phyloP scores from a whole-genome alignment of 2,329 filamentous ascomycete species.

The Onygenales sp. region DNA sequence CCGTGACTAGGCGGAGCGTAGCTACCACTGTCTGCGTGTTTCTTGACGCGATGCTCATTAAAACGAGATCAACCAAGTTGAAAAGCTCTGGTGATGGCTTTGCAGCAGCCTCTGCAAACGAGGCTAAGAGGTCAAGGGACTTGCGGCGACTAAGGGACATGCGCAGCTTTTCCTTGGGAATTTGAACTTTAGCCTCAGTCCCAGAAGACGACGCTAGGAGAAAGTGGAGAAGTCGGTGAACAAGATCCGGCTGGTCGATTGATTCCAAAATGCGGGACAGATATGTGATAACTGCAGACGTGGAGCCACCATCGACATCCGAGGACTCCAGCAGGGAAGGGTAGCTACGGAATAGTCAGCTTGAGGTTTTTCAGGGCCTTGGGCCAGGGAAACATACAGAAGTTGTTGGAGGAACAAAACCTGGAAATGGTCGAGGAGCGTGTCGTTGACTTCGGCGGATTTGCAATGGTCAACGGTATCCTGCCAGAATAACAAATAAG shows the following conservation, averaged over 20 bases:
- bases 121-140: conserved; percentile 76
- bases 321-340: conserved; percentile 94
- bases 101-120: conserved; percentile 66
- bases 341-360: conserved; percentile 49
- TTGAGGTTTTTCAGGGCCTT: neutral
- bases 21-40: conserved; percentile 86
- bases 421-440: conserved; percentile 91
- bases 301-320: conserved; percentile 92
- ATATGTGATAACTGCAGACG: conserved; percentile 90
- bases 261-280: conserved; percentile 82
- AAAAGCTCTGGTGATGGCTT: conserved; percentile 76
- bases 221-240: conserved; percentile 88
- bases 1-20: conserved; percentile 76
- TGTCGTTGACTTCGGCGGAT: conserved; percentile 84
- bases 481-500: conserved; percentile 95
- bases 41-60: conserved; percentile 72
- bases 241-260: conserved; percentile 85
- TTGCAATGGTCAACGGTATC: conserved; percentile 93
- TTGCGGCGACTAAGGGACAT: conserved; percentile 62
- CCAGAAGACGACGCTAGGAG: conserved; percentile 63
- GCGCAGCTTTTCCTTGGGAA: conserved; percentile 50
- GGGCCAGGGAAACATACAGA: conserved; percentile 48
- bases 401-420: conserved; percentile 92
- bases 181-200: conserved; percentile 30
- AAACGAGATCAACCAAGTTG: conserved; percentile 82